Evolutionary conservation across 345 rosid genomes (phyloP), one percentile per base, ranked within the genome.

Genomic region (Theobroma cacao): DNA sequence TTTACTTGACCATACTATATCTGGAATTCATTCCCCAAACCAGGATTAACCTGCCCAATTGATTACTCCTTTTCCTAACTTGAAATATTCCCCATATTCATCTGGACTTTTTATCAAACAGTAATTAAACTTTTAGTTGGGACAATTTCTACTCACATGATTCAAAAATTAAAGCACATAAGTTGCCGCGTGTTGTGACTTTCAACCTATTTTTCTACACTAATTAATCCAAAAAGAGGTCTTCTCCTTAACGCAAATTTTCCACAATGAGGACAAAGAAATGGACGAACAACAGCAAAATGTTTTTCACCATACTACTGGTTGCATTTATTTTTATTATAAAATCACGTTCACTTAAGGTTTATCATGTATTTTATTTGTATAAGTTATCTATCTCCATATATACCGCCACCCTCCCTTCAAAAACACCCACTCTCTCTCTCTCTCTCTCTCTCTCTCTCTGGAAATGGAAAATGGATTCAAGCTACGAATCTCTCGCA

Each of bases 381-480:
- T 55, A 77, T 50, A 47, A 60, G 22, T 48, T 43, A 0, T 31
- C 45, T 60, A 41, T 34, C 72, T 64, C 38, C 73, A 38, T 31
- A 18, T 10, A 14, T 41, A 40, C 65, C 33, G n/a, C 50, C 24
- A 43, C 68, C 52, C 74, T 38, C 64, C 9, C 24, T 53, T 26
- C 20, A 40, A 40, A 18, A 50, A 0, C 11, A 20, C 61, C 31
- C 59, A 60, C 47, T 17, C 28, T 36, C 65, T 60, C 58, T 20
- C 9, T 68, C 69, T 17, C 31, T 60, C 30, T 38, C 62, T 77
- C 59, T 77, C 72, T 78, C 20, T 65, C 73, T 80, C n/a, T n/a
- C n/a, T n/a, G 71, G 56, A 71, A 48, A 94, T 89, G 94, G 98
- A 93, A 80, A 87, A 84, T 72, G 80, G 88, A 65, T 81, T 93